These are phyloP conservation scores for Pistacia vera DNA, from an alignment of 345 rosid genomes.

Conservation along the genomic window DNA sequence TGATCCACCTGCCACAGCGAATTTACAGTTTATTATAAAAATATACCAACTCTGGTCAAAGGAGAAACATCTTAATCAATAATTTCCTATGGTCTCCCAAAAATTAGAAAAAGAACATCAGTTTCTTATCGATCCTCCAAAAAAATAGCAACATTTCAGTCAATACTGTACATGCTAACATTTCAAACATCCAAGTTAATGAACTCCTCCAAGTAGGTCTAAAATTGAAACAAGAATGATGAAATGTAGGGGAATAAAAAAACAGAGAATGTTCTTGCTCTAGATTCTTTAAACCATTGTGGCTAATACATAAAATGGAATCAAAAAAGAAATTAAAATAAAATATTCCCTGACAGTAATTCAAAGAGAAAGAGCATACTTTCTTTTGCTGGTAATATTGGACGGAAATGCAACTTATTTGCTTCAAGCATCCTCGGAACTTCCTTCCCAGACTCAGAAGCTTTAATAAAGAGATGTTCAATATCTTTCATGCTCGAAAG, in stretches of 20 bases:
- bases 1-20: slow-evolving; percentile 50
- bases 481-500: slow-evolving; percentile 81
- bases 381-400: slow-evolving; percentile 57
- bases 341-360: background rate
- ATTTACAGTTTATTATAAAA: slow-evolving; percentile 1
- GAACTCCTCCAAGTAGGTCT: background rate
- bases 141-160: slow-evolving; percentile 1
- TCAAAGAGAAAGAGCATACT: slow-evolving; percentile 37
- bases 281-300: background rate
- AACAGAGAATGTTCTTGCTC: background rate
- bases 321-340: background rate
- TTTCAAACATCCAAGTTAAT: slow-evolving; percentile 4
- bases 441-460: slow-evolving; percentile 91
- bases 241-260: background rate
- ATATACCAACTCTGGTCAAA: slow-evolving; percentile 3
- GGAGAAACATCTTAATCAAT: slow-evolving; percentile 13
- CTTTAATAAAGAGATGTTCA: slow-evolving; percentile 74
- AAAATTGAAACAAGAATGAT: background rate
- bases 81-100: background rate
- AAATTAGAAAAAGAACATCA: background rate
- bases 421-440: slow-evolving; percentile 99
- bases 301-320: background rate
- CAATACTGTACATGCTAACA: background rate
- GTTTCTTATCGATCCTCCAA: background rate
- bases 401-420: slow-evolving; percentile 85